Evolutionary conservation across 495 filamentous ascomycete species (phyloP).

Genomic region (Neurospora intermedia): DNA sequence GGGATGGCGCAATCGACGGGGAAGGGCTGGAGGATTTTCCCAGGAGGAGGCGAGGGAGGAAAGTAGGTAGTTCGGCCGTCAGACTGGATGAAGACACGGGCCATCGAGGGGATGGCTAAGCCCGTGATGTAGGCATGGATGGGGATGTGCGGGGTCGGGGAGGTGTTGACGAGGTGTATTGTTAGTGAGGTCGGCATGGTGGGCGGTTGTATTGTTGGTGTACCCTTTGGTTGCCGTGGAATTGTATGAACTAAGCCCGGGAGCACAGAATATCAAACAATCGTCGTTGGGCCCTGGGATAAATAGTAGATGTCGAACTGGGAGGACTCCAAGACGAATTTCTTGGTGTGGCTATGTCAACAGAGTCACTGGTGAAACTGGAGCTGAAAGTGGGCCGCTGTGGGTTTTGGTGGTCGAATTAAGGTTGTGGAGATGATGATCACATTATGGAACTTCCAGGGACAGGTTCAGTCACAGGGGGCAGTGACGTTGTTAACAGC

Average conservation of each 20-base stretch:
- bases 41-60: conserved; percentile 23
- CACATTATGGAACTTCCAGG: neutral
- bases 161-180: conserved; percentile 28
- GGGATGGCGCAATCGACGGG: conserved; percentile 54
- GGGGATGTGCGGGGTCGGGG: conserved; percentile 12
- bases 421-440: neutral
- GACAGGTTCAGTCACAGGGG: neutral
- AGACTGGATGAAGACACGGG: conserved; percentile 26
- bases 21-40: conserved; percentile 35
- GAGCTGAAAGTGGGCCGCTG: neutral
- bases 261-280: neutral
- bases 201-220: neutral
- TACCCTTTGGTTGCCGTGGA: neutral
- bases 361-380: neutral
- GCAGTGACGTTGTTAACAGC: neutral
- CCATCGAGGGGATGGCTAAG: conserved; percentile 26
- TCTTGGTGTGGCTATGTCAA: neutral
- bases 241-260: neutral
- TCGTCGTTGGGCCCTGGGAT: neutral
- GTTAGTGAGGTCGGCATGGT: conserved; percentile 31
- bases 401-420: neutral
- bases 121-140: conserved; percentile 36
- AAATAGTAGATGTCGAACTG: neutral
- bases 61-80: conserved; percentile 26
- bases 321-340: neutral